These are phyloP conservation scores for Leishmania arabica DNA, from an alignment of 208 protist genomes.

Conservation along the genomic window DNA sequence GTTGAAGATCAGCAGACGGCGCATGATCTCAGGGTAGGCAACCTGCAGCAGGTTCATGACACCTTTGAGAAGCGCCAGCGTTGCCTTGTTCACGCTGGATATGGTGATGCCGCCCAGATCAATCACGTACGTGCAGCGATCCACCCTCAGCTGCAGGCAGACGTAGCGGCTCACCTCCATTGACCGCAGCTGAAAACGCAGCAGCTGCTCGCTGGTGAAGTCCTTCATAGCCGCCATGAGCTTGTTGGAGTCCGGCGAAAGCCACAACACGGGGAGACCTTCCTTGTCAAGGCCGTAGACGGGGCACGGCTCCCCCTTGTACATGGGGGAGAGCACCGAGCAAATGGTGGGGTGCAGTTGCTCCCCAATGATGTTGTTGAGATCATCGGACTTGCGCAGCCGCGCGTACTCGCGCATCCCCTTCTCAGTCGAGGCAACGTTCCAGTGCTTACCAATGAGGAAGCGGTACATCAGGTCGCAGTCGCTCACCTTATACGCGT, in stretches of 20 bases:
- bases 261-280: conserved; percentile 73
- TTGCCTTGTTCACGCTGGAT: conserved; percentile 53
- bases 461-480: conserved; percentile 87
- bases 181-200: conserved; percentile 57
- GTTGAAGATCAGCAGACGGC: conserved; percentile 78
- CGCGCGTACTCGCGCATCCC: conserved; percentile 54
- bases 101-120: conserved; percentile 70
- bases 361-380: conserved; percentile 65
- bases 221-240: conserved; percentile 50
- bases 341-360: conserved; percentile 38
- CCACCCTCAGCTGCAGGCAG: conserved; percentile 35
- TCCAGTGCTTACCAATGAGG: conserved; percentile 71
- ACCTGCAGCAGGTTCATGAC: conserved; percentile 64
- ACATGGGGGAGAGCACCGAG: conserved; percentile 30
- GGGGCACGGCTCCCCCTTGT: conserved; percentile 23
- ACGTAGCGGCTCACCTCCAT: conserved; percentile 72
- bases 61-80: conserved; percentile 55
- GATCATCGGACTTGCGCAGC: conserved; percentile 38
- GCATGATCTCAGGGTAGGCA: conserved; percentile 85
- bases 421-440: conserved; percentile 39
- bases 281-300: conserved; percentile 69
- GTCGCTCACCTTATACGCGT: conserved; percentile 68
- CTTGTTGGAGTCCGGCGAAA: conserved; percentile 51
- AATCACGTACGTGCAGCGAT: conserved; percentile 77
- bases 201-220: conserved; percentile 36